Evolutionary conservation across 2,329 filamentous ascomycete genomes (phyloP).

Genomic region (Bipolaris cookei): DNA sequence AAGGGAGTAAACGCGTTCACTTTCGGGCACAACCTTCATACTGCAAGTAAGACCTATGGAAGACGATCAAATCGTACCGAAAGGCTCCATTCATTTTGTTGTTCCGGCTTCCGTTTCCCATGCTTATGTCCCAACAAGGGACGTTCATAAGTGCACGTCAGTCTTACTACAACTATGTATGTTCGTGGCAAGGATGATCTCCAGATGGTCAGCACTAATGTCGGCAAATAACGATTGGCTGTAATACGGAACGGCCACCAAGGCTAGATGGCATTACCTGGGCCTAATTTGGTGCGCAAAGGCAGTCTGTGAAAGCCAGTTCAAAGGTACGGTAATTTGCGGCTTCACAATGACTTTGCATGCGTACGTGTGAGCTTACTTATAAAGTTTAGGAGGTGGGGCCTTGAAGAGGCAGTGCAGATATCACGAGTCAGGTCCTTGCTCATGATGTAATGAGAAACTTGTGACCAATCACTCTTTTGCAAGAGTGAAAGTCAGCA

Average conservation of each 20-base stretch:
- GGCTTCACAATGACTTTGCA: neutral
- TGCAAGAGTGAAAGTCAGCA: neutral
- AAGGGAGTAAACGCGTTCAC: neutral
- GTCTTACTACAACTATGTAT: too few species aligned
- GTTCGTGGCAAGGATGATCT: neutral
- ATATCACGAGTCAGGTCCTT: too few species aligned
- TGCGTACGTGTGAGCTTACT: neutral
- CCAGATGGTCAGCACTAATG: constrained; percentile 12
- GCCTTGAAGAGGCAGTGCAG: neutral
- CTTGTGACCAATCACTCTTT: neutral
- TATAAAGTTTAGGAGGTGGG: neutral
- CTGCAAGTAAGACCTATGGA: too few species aligned
- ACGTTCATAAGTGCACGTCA: too few species aligned
- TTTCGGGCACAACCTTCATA: too few species aligned
- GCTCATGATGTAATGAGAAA: too few species aligned
- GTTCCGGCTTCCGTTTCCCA: neutral
- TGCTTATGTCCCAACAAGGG: neutral
- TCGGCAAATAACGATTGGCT: constrained; percentile 1
- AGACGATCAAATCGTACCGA: too few species aligned
- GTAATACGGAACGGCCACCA: constrained; percentile 2
- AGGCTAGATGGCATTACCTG: neutral
- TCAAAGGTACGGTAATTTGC: neutral
- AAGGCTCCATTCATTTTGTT: too few species aligned
- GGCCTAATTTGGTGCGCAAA: neutral
- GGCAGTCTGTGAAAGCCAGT: neutral